Percentiles rank a stretch among this genome's conserved stretches.
These are phyloP conservation scores for Cercospora sojina DNA, from an alignment of 2,329 filamentous ascomycete species.

Conservation along the genomic window DNA sequence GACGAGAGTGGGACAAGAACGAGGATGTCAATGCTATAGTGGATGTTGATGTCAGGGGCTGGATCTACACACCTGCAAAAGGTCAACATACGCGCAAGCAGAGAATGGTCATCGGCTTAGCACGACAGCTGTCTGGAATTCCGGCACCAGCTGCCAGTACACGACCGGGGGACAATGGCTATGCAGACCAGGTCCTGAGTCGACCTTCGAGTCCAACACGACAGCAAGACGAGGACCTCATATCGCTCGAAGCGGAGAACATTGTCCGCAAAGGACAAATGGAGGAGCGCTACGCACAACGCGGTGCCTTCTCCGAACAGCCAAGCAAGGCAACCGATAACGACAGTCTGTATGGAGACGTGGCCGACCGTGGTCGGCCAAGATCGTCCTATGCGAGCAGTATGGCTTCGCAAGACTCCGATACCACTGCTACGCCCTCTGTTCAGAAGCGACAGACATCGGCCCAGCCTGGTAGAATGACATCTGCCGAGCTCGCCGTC, in stretches of 20 bases:
- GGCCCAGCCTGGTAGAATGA: constrained; percentile 62
- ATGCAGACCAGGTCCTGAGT: constrained; percentile 47
- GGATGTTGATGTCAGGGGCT: constrained; percentile 91
- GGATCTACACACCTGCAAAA: constrained; percentile 84
- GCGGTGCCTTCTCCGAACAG: constrained; percentile 71
- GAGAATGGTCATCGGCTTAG: constrained; percentile 79
- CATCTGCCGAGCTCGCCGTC: constrained; percentile 68
- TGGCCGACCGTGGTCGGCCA: constrained; percentile 26
- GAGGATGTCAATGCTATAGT: constrained; percentile 83
- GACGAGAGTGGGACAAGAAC: constrained; percentile 71
- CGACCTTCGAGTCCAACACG: constrained; percentile 44
- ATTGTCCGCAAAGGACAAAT: constrained; percentile 75
- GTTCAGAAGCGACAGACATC: constrained; percentile 52
- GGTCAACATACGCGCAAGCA: constrained; percentile 86
- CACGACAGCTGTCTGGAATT: constrained; percentile 82
- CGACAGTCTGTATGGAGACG: constrained; percentile 40
- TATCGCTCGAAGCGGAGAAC: constrained; percentile 70
- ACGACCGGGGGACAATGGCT: constrained; percentile 37
- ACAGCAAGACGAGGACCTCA: constrained; percentile 62
- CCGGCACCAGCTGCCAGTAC: constrained; percentile 59
- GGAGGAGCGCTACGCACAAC: constrained; percentile 59
- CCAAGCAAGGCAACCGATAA: constrained; percentile 52
- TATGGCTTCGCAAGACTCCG: constrained; percentile 29
- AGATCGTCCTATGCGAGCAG: constrained; percentile 25
- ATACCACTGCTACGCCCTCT: constrained; percentile 34